Conservation (phyloP, 208 protist species). For the Leishmania major region DNA sequence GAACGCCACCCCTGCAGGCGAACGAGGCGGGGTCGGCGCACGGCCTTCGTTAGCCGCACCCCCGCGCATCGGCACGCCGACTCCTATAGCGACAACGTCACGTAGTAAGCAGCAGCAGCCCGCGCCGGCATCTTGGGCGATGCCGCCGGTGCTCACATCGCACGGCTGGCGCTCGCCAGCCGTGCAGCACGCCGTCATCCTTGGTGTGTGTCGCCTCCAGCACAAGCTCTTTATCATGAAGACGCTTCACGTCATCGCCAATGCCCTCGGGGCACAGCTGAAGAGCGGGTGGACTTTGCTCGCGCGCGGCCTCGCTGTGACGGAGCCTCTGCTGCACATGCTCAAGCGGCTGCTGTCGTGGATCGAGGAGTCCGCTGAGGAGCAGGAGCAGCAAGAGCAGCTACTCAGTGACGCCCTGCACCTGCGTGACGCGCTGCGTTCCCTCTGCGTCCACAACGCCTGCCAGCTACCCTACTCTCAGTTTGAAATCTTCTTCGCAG, state of each 20-base stretch:
- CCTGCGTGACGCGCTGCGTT: conserved; percentile 62
- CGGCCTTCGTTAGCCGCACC: neutral
- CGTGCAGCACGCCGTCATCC: conserved; percentile 30
- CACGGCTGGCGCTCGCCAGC: conserved; percentile 18
- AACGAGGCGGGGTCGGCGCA: neutral
- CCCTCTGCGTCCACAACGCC: conserved; percentile 51
- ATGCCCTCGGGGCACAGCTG: conserved; percentile 45
- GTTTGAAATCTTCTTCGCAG: conserved; percentile 38
- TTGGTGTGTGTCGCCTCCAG: conserved; percentile 43
- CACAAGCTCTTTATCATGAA: conserved; percentile 62
- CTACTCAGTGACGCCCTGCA: conserved; percentile 49
- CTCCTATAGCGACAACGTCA: neutral
- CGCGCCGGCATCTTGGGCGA: neutral
- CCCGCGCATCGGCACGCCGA: neutral
- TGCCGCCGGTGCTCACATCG: neutral
- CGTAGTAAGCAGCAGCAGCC: conserved; percentile 2
- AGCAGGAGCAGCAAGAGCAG: conserved; percentile 39
- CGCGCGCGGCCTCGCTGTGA: conserved; percentile 43
- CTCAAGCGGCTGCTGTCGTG: conserved; percentile 35
- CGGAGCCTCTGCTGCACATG: conserved; percentile 46
- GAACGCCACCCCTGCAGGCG: neutral
- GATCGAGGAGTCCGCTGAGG: conserved; percentile 37
- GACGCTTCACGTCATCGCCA: conserved; percentile 59
- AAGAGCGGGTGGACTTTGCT: conserved; percentile 51
- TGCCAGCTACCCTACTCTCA: conserved; percentile 28